These are phyloP conservation scores for Trypanosoma conorhini DNA, from an alignment of 208 protist genomes.

Conservation along the genomic window DNA sequence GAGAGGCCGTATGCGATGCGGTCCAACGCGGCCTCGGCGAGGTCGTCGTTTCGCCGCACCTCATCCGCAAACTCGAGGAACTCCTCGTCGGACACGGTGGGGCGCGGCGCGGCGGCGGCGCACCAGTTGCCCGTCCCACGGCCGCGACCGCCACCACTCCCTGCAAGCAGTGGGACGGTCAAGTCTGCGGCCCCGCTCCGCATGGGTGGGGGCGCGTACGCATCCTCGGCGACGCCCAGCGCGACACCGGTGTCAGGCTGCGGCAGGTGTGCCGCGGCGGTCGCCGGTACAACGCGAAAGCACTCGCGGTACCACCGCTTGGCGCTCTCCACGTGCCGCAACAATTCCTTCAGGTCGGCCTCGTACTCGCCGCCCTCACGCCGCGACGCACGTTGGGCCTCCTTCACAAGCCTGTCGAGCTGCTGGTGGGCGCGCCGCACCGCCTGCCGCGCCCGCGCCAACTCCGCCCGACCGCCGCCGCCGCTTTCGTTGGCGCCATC, in stretches of 20 bases:
- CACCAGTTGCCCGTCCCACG: not conserved
- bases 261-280: not conserved
- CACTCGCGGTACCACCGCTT: slow-evolving; percentile 50
- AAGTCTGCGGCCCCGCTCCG: not conserved
- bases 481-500: not conserved
- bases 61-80: slow-evolving; percentile 14
- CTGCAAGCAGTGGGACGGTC: not conserved
- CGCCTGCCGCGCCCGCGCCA: slow-evolving; percentile 13
- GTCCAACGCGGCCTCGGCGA: slow-evolving; percentile 20
- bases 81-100: slow-evolving; percentile 11
- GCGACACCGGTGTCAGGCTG: not conserved
- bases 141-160: not conserved
- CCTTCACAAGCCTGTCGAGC: slow-evolving; percentile 37
- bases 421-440: slow-evolving; percentile 30
- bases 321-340: slow-evolving; percentile 45
- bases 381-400: slow-evolving; percentile 29
- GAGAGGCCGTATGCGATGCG: slow-evolving; percentile 15
- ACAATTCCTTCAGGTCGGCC: slow-evolving; percentile 23
- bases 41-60: slow-evolving; percentile 17
- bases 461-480: not conserved
- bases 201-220: not conserved
- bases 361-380: slow-evolving; percentile 15
- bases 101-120: too few relatives aligned
- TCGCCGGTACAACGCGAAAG: slow-evolving; percentile 35
- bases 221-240: not conserved